Evolutionary conservation across 352 stramenopile genomes (phyloP).

Genomic region (Globisporangium spiculum): DNA sequence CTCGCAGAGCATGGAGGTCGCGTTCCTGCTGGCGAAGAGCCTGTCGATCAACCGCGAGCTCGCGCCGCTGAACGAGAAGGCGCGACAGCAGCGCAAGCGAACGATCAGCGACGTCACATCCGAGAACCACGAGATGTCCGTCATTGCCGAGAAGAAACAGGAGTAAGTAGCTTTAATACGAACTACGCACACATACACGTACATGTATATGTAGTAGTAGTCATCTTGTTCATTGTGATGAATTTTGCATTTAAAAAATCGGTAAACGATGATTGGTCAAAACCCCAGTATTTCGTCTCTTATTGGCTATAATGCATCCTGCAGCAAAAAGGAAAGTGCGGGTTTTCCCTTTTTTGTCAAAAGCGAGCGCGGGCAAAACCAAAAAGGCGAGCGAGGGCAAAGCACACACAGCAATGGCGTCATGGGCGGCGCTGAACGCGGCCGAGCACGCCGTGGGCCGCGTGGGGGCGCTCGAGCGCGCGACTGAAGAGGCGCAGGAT

Average conservation of each 20-base stretch:
- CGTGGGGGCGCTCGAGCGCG: constrained; percentile 21
- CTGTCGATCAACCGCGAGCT: constrained; percentile 67
- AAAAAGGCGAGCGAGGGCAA: constrained; percentile 3
- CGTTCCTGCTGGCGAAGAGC: constrained; percentile 96
- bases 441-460: constrained; percentile 23
- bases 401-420: constrained; percentile 31
- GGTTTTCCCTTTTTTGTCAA: background rate
- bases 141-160: background rate
- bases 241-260: background rate
- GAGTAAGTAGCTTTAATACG: background rate
- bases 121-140: background rate
- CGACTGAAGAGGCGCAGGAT: constrained; percentile 69
- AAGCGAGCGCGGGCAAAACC: background rate
- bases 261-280: background rate
- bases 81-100: constrained; percentile 47
- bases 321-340: background rate
- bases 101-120: constrained; percentile 25
- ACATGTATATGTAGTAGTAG: background rate
- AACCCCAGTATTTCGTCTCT: background rate
- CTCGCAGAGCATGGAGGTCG: constrained; percentile 97
- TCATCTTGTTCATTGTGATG: background rate
- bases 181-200: background rate
- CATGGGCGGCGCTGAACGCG: constrained; percentile 68
- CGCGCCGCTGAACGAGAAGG: constrained; percentile 61
- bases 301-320: background rate